Percentiles rank a stretch among this genome's conserved stretches.
phyloP scores from a whole-genome alignment of 495 filamentous ascomycete genomes.

The Penicillium daleae region DNA sequence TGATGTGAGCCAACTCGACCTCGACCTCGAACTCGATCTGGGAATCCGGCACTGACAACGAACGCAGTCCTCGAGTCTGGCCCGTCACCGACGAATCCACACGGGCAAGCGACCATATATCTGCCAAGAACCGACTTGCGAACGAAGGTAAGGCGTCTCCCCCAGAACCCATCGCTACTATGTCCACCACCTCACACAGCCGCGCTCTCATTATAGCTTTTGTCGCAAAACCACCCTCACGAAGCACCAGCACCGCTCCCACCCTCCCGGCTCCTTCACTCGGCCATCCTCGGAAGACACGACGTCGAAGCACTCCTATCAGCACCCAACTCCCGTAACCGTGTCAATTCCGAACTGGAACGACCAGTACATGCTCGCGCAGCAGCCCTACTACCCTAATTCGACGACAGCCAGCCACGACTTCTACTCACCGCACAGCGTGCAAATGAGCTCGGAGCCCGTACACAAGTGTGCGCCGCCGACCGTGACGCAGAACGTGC shows the following conservation, averaged over 20 bases:
- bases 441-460: conserved; percentile 39
- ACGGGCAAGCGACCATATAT: conserved; percentile 85
- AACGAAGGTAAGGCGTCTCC: conserved; percentile 68
- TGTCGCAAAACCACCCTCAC: conserved; percentile 88
- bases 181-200: not conserved
- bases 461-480: conserved; percentile 35
- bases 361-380: conserved; percentile 45
- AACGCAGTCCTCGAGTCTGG: conserved; percentile 79
- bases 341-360: conserved; percentile 38
- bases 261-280: conserved; percentile 61
- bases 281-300: conserved; percentile 49
- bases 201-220: conserved; percentile 58
- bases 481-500: conserved; percentile 37
- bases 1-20: conserved; percentile 62
- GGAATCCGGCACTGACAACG: not conserved
- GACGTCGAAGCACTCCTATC: conserved; percentile 46
- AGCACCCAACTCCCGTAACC: conserved; percentile 32
- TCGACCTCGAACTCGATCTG: not conserved
- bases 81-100: conserved; percentile 84
- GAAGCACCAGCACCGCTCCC: conserved; percentile 75
- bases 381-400: conserved; percentile 45
- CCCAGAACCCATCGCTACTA: not conserved
- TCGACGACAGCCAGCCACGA: conserved; percentile 42
- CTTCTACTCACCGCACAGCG: conserved; percentile 41
- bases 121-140: conserved; percentile 76